Evolutionary conservation across 306 rosid genomes (phyloP), one percentile per base, ranked within the genome.

Genomic region (Fragaria nilgerrensis): DNA sequence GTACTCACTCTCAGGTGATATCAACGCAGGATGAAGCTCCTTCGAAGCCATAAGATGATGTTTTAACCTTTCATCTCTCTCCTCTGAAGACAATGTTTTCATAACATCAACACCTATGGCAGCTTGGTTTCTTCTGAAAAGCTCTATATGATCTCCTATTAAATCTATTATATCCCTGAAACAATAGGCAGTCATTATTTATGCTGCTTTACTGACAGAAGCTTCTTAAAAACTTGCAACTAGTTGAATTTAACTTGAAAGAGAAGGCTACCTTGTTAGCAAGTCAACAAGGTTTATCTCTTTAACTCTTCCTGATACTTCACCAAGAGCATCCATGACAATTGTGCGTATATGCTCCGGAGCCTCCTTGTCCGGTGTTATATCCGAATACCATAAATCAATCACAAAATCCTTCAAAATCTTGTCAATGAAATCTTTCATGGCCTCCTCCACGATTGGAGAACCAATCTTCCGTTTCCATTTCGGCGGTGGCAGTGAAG

Each of bases 1-100:
- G 97, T 92, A 91, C 99, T 96, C 98, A 89, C 98, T 92, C 97
- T 88, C 99, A 19, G 97, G 91, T 87, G 99, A 96, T 80, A 88
- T 72, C 77, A 96, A 76, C 7, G 99, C 97, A 36, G 99, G 99
- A 87, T 96, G 98, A 72, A 96, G 98, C 93, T 92, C 98, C 91
- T 86, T 91, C 17, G 98, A 88, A 83, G 87, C 83, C 89, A 89
- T 82, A 58, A 96, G 84, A 84, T 92, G 94, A 74, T 87, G 88
- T 83, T 96, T 96, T 81, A 96, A 80, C 84, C 98, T 92, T 59
- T 92, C 97, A 74, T 96, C 98, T 81, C 98, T 91, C 89, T 96
- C 97, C 77, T 92, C 96, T 6, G 99, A 92, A 75, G 99, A 96
- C 70, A 96, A 85, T 12, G 88, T 91, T 84, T 88, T 86, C 99